phyloP scores from a whole-genome alignment of 768 basidiomycete genomes.

The Dendrothele bispora region DNA sequence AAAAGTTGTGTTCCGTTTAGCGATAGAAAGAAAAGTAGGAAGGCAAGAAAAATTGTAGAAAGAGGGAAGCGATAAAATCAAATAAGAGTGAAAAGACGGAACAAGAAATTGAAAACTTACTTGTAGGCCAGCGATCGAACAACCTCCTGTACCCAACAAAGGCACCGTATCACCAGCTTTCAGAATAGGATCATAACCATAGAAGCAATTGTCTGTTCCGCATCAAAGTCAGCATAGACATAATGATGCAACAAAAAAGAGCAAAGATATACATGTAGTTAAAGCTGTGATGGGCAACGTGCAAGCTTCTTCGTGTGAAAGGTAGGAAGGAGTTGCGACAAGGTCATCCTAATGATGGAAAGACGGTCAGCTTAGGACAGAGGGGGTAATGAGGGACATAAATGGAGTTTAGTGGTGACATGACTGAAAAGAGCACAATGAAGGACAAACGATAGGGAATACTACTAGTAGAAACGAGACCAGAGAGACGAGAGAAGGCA shows the following conservation, averaged over 20 bases:
- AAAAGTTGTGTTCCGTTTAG: too few species aligned
- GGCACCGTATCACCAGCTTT: constrained; percentile 50
- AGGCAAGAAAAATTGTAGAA: constrained; percentile 44
- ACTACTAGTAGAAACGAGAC: neutral
- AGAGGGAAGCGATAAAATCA: constrained; percentile 36
- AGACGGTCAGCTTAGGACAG: too few species aligned
- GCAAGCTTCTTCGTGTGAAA: constrained; percentile 46
- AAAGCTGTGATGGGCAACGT: constrained; percentile 35
- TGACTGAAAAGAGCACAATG: too few species aligned
- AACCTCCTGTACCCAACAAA: constrained; percentile 45
- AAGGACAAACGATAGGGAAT: too few species aligned
- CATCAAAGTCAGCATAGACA: constrained; percentile 47
- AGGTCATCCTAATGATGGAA: too few species aligned
- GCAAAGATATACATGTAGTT: neutral
- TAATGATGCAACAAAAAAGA: too few species aligned
- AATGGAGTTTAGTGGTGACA: too few species aligned
- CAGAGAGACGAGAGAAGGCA: neutral
- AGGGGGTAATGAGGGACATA: too few species aligned
- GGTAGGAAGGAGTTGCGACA: constrained; percentile 40
- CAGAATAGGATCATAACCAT: constrained; percentile 31
- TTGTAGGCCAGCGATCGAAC: too few species aligned
- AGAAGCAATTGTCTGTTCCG: constrained; percentile 41
- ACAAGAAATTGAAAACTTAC: constrained; percentile 9
- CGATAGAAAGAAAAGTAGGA: too few species aligned
- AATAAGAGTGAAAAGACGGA: neutral